phyloP scores from a whole-genome alignment of 2,329 filamentous ascomycete genomes.

The Metarhizium humberi region DNA sequence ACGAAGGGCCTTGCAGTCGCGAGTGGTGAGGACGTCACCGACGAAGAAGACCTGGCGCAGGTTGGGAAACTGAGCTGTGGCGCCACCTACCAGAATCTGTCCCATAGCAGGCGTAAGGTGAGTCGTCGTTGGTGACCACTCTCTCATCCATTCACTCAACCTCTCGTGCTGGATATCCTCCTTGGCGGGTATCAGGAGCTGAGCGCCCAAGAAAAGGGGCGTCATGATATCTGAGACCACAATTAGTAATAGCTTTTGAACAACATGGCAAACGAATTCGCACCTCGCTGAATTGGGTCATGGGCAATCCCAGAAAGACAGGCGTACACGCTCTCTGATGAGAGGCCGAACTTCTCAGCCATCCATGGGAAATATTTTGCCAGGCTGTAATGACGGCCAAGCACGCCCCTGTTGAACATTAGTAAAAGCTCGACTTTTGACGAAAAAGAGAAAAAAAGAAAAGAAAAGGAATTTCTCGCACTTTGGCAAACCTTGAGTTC shows the following conservation, averaged over 20 bases:
- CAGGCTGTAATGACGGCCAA: constrained; percentile 77
- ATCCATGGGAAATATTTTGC: constrained; percentile 91
- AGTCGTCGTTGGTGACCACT: constrained; percentile 65
- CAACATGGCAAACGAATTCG: not conserved
- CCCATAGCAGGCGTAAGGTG: constrained; percentile 96
- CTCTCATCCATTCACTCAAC: constrained; percentile 79
- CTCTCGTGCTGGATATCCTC: constrained; percentile 82
- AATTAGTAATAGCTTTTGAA: not conserved
- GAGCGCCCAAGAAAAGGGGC: constrained; percentile 75
- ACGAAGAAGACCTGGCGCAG: constrained; percentile 83
- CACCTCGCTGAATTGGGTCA: constrained; percentile 55
- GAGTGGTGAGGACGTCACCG: constrained; percentile 78
- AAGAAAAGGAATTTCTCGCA: not conserved
- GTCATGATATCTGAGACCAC: constrained; percentile 64
- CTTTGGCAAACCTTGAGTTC: constrained; percentile 46
- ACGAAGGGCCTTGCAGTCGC: constrained; percentile 71
- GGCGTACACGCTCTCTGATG: constrained; percentile 65
- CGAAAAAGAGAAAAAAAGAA: no score
- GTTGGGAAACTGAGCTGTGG: constrained; percentile 64
- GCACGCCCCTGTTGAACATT: constrained; percentile 55
- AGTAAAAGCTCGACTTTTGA: not conserved
- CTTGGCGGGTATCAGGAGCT: constrained; percentile 66
- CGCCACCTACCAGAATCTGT: constrained; percentile 83
- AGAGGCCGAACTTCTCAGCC: constrained; percentile 70
- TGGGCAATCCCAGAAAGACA: constrained; percentile 81